Conservation (phyloP, 1,284 basidiomycete genomes). For the Jaminaea rosea region DNA sequence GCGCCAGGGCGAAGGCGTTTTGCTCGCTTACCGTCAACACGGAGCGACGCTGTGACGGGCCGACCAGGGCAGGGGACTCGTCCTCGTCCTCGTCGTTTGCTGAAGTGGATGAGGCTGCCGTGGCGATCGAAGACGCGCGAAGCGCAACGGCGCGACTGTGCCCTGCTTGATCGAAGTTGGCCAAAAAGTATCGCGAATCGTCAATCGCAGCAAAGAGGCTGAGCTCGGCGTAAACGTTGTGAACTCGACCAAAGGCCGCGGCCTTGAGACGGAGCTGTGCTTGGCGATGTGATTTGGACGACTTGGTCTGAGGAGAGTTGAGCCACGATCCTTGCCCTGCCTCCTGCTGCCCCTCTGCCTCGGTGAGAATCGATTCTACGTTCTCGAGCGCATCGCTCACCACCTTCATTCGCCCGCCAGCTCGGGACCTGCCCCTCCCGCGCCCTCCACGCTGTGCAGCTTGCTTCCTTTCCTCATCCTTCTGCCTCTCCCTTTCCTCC, state of each 20-base stretch:
- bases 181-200: constrained; percentile 51
- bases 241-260: no score
- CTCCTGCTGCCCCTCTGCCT: constrained; percentile 29
- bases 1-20: constrained; percentile 50
- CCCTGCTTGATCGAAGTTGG: constrained; percentile 46
- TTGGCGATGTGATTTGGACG: no score
- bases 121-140: constrained; percentile 19
- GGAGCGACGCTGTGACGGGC: no score
- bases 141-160: constrained; percentile 44
- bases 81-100: no score
- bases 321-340: constrained; percentile 42
- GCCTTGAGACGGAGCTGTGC: no score
- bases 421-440: background rate
- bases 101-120: no score
- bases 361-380: no score
- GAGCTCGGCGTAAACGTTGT: constrained; percentile 52
- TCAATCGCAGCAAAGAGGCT: constrained; percentile 53
- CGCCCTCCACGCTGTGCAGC: background rate
- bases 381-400: background rate
- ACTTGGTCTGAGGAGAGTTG: no score
- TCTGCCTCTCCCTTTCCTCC: background rate
- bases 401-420: background rate
- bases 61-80: no score
- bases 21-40: constrained; percentile 54
- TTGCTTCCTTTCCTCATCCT: background rate